Base-by-base conservation (phyloP, 495 filamentous ascomycete genomes). In the Hyaloscypha finlandica region DNA sequence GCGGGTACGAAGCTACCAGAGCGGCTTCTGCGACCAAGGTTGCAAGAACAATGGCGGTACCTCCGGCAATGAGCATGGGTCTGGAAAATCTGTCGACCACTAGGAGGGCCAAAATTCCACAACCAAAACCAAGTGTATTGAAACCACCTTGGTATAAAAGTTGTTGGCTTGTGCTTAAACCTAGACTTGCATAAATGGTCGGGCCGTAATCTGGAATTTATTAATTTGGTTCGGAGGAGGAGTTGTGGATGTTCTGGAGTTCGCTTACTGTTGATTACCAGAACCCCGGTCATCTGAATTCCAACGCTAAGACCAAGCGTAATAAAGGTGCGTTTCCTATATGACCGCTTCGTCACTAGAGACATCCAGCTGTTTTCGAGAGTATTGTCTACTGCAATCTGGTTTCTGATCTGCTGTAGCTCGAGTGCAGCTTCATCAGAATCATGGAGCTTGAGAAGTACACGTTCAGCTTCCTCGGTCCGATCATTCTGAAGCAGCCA, bases 401-500 rank as follows among this genome's bases (percentile, higher is more conserved):
- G 68, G 19, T 61, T 32, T 32, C 32, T 33, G 25, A 77, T 77
- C 56, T 76, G 73, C n/a, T 65, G 60, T 59, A 73, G 71, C 63
- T 77, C 75, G 0, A 53, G 33, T 12, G 45, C 30, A 5, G 74
- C 76, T 11, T 68, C 52, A 42, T 69, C 66, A 14, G 30, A 29
- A 11, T 35, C 58, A 48, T 77, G 76, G 4, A 75, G 65, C 2
- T 61, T 33, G 37, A 61, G 32, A 12, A 78, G 72, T 9, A 73
- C 66, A 22, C 5, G 48, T 48, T 68, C 45, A 3, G 76, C 75
- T 58, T 77, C 72, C n/a, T 76, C 76, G 22, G 52, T 42, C 5
- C 70, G 63, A 20, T 67, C 75, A 37, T 75, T 58, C 66, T 68
- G 65, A n/a, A 75, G 61, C 4, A 78, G 67, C 67, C 66, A 78